Evolutionary conservation across 2,329 filamentous ascomycete species (phyloP).

Genomic region (Trichoderma koningii): DNA sequence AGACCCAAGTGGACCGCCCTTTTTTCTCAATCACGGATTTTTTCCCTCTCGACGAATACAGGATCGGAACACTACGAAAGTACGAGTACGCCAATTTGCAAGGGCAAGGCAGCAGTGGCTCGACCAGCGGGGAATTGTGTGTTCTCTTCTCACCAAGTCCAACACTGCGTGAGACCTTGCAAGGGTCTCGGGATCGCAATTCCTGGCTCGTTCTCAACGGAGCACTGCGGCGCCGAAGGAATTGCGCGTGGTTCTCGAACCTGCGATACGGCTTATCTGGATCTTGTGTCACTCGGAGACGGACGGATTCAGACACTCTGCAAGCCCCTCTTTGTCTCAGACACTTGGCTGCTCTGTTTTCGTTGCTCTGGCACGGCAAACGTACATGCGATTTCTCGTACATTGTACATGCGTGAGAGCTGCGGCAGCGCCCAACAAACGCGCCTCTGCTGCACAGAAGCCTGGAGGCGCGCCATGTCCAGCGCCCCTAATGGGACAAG

Average conservation of each 20-base stretch:
- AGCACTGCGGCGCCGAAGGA: background rate
- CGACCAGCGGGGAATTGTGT: background rate
- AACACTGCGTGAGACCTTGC: background rate
- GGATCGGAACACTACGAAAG: too few relatives aligned
- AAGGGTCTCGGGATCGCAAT: slow-evolving; percentile 17
- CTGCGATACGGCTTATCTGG: slow-evolving; percentile 15
- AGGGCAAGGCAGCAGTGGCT: background rate
- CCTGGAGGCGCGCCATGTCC: background rate
- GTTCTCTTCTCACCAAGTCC: background rate
- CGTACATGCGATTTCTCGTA: background rate
- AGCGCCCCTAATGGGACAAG: slow-evolving; percentile 17
- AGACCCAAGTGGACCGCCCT: slow-evolving; percentile 25
- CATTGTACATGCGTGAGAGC: background rate
- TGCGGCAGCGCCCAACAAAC: slow-evolving; percentile 19
- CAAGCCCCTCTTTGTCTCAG: background rate
- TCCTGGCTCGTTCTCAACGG: background rate
- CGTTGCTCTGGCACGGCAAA: too few relatives aligned
- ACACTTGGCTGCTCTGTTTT: background rate
- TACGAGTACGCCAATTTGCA: background rate
- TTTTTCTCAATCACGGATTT: slow-evolving; percentile 9
- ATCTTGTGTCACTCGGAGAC: slow-evolving; percentile 2
- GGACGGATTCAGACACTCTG: background rate
- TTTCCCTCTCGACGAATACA: background rate
- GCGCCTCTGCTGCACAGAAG: slow-evolving; percentile 10
- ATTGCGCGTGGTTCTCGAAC: slow-evolving; percentile 15